These are phyloP conservation scores for Irpex sp. DNA, from an alignment of 1,284 basidiomycete genomes.

Conservation along the genomic window DNA sequence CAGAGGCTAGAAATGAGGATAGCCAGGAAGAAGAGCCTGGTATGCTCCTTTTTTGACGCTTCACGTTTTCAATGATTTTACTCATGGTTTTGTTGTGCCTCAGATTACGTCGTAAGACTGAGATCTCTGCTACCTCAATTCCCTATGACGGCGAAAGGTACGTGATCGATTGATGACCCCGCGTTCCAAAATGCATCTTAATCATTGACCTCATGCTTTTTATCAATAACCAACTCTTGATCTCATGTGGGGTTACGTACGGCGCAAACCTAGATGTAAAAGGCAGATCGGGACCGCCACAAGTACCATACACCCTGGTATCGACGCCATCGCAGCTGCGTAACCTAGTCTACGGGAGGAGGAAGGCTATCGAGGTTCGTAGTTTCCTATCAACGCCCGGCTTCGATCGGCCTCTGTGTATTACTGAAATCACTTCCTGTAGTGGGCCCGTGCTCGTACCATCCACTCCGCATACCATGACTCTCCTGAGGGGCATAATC, in stretches of 20 bases:
- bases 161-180: constrained; percentile 9
- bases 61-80: neutral
- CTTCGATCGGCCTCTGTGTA: neutral
- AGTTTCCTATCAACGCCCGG: neutral
- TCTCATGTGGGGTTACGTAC: neutral
- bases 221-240: neutral
- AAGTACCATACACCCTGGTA: constrained; percentile 51
- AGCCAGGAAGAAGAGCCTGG: constrained; percentile 11
- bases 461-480: constrained; percentile 42
- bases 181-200: neutral
- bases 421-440: constrained; percentile 1
- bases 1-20: neutral
- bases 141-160: constrained; percentile 58
- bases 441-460: constrained; percentile 57
- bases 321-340: constrained; percentile 39
- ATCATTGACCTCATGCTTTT: neutral
- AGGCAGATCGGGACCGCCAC: constrained; percentile 24
- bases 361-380: constrained; percentile 66
- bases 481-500: constrained; percentile 13
- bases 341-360: constrained; percentile 46
- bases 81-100: neutral
- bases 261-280: constrained; percentile 31
- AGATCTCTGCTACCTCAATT: constrained; percentile 40
- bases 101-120: constrained; percentile 39
- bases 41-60: neutral